Conservation (phyloP, 2,329 filamentous ascomycete species). For the Lachnellula cervina region DNA sequence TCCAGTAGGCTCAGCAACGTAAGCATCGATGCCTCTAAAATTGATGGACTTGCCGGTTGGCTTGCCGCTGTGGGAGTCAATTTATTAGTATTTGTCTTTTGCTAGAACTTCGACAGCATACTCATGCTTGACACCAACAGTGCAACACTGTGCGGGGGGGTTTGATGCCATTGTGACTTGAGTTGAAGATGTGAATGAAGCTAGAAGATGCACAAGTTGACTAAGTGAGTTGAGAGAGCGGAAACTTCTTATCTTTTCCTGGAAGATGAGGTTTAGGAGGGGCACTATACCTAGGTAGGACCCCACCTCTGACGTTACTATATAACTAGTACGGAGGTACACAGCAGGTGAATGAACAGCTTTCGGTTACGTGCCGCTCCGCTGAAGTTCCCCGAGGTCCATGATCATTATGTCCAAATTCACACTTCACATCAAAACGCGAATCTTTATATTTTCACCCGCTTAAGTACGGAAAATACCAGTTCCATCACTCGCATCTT, state of each 20-base stretch:
- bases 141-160: conserved; percentile 31
- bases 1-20: conserved; percentile 27
- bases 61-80: conserved; percentile 21
- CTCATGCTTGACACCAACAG: conserved; percentile 32
- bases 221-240: background rate
- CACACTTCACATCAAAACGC: too few relatives aligned
- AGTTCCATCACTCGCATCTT: too few relatives aligned
- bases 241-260: background rate
- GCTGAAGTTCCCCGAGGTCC: too few relatives aligned
- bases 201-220: background rate
- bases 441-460: too few relatives aligned
- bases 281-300: too few relatives aligned
- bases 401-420: too few relatives aligned
- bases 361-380: too few relatives aligned
- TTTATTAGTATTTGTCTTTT: background rate
- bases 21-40: conserved; percentile 29
- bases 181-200: background rate
- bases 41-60: conserved; percentile 27
- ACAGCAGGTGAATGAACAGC: too few relatives aligned
- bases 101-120: conserved; percentile 10
- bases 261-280: background rate
- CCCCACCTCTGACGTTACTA: too few relatives aligned
- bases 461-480: too few relatives aligned
- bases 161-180: conserved; percentile 30
- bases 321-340: too few relatives aligned